Percentiles rank a stretch among this genome's conserved stretches.
Conservation (phyloP, 2,329 filamentous ascomycete species). For the Thelonectria rubi region DNA sequence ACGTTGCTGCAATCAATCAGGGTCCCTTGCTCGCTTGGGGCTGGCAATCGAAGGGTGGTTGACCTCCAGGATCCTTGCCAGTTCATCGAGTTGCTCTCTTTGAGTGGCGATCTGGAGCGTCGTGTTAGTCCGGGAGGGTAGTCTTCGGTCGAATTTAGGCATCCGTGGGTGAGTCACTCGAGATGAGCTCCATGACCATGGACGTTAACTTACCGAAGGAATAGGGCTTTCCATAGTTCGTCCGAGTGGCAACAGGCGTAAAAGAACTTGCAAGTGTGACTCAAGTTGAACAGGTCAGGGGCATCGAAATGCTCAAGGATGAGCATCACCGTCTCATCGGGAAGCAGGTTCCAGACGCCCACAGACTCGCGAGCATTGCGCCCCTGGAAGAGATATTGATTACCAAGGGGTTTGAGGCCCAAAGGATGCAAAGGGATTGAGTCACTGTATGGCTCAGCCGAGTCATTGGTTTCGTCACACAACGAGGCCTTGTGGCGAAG, state of each 20-base stretch:
- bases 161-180: slow-evolving; percentile 21
- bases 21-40: slow-evolving; percentile 56
- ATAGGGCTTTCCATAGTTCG: slow-evolving; percentile 88
- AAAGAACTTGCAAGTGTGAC: slow-evolving; percentile 82
- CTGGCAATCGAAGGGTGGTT: slow-evolving; percentile 70
- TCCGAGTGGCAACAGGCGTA: slow-evolving; percentile 87
- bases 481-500: slow-evolving; percentile 28
- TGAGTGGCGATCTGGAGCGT: slow-evolving; percentile 39
- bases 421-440: slow-evolving; percentile 82
- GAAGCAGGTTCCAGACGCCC: slow-evolving; percentile 73
- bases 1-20: slow-evolving; percentile 77
- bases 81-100: slow-evolving; percentile 47
- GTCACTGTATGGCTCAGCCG: slow-evolving; percentile 44
- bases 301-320: slow-evolving; percentile 80
- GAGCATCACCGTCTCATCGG: slow-evolving; percentile 82
- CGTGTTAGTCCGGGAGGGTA: slow-evolving; percentile 28
- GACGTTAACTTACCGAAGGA: slow-evolving; percentile 75
- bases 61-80: slow-evolving; percentile 90
- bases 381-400: slow-evolving; percentile 74
- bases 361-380: slow-evolving; percentile 72
- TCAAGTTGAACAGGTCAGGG: slow-evolving; percentile 68
- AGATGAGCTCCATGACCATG: not conserved
- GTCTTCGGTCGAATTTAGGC: slow-evolving; percentile 6
- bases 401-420: slow-evolving; percentile 86
- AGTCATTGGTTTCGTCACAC: slow-evolving; percentile 36